Percentiles rank a stretch among this genome's conserved stretches.
phyloP scores from a whole-genome alignment of 371 early-diverging fungal genomes.

The Mortierella sp. region DNA sequence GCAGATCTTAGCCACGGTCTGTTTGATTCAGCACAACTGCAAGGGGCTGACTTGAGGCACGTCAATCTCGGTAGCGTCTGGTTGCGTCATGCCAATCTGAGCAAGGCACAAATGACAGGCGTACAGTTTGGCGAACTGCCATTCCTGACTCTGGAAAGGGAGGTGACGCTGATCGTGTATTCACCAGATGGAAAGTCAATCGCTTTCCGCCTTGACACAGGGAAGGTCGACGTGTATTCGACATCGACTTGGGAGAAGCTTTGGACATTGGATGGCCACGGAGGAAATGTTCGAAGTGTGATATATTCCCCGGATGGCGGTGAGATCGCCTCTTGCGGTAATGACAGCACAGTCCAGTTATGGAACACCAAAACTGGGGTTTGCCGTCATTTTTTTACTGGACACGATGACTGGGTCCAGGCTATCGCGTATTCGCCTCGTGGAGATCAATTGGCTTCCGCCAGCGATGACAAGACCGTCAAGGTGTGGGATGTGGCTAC shows the following conservation, averaged over 20 bases:
- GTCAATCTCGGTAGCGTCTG: not conserved
- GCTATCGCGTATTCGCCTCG: constrained; percentile 79
- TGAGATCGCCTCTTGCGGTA: no score
- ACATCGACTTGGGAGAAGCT: not conserved
- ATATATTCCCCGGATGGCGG: no score
- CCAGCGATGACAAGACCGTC: constrained; percentile 76
- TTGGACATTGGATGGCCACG: no score
- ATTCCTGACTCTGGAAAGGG: not conserved
- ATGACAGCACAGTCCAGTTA: constrained; percentile 82
- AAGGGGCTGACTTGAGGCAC: not conserved
- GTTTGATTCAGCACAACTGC: constrained; percentile 1
- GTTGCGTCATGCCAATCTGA: not conserved
- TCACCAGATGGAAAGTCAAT: not conserved
- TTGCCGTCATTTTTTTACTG: constrained; percentile 73
- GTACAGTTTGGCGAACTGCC: not conserved
- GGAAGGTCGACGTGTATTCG: not conserved
- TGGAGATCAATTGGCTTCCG: constrained; percentile 67
- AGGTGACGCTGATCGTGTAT: not conserved
- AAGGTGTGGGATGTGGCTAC: constrained; percentile 88
- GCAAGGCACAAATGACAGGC: not conserved
- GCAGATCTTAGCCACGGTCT: constrained; percentile 5
- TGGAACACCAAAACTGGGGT: constrained; percentile 86
- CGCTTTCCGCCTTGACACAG: not conserved
- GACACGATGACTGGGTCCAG: constrained; percentile 93
- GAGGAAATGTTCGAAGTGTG: no score